A percentile compares a stretch with the other conserved stretches of the same genome.
Conservation (phyloP, 2,329 filamentous ascomycete species). For the Neofusicoccum ribis region DNA sequence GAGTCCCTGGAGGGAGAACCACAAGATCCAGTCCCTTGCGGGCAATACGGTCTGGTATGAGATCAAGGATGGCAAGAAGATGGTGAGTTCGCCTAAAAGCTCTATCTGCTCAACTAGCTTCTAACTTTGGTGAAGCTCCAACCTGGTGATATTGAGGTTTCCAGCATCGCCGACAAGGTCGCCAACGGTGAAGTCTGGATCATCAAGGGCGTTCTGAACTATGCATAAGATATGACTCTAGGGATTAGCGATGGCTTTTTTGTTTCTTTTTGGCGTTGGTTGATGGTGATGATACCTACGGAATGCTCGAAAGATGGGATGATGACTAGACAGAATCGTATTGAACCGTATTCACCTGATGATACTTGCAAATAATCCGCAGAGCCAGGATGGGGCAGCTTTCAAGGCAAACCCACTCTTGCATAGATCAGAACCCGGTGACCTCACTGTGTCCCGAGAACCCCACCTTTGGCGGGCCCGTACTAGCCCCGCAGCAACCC, state of each 20-base stretch:
- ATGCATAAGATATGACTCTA: neutral
- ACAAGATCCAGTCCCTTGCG: conserved; percentile 67
- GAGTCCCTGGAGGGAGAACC: conserved; percentile 72
- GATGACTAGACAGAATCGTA: neutral
- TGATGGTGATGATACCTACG: neutral
- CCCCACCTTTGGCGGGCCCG: conserved; percentile 11
- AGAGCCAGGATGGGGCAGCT: too few species aligned
- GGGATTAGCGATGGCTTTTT: neutral
- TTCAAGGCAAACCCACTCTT: neutral
- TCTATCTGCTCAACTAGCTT: neutral
- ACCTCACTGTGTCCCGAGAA: neutral
- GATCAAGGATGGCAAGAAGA: conserved; percentile 63
- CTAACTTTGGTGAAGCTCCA: conserved; percentile 58
- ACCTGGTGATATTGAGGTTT: conserved; percentile 77
- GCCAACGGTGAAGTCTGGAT: conserved; percentile 90
- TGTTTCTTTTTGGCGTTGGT: neutral
- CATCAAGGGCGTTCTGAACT: conserved; percentile 59
- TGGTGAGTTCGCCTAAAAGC: conserved; percentile 51
- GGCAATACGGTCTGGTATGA: conserved; percentile 84
- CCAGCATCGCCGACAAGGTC: conserved; percentile 71
- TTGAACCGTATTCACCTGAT: neutral
- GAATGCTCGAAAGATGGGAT: neutral
- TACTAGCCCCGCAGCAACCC: neutral
- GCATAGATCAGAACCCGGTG: neutral
- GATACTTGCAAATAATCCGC: neutral